Evolutionary conservation across 2,329 filamentous ascomycete genomes (phyloP).

Genomic region (Lachnellula hyalina): DNA sequence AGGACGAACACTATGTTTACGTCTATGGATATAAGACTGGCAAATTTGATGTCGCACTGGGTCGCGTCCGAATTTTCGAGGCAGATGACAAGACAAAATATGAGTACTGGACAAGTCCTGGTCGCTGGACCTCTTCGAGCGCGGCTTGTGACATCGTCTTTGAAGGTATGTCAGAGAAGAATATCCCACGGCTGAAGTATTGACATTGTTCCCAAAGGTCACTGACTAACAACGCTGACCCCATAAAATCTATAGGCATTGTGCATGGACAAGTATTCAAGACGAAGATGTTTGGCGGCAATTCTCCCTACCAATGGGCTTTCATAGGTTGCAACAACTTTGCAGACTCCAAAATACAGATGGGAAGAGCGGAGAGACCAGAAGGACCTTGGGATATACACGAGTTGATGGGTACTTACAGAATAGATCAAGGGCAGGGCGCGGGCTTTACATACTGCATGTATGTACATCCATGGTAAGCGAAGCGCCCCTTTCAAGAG

Average conservation of each 20-base stretch:
- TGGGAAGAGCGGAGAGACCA: constrained; percentile 14
- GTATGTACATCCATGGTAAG: constrained; percentile 17
- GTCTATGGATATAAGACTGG: constrained; percentile 14
- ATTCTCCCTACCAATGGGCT: constrained; percentile 7
- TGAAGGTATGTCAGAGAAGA: background rate
- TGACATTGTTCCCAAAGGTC: too few species aligned
- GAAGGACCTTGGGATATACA: constrained; percentile 15
- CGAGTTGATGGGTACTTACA: background rate
- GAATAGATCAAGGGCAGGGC: background rate
- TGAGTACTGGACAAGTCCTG: constrained; percentile 10
- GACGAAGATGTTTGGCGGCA: constrained; percentile 16
- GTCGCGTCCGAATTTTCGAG: background rate
- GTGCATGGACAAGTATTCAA: constrained; percentile 19
- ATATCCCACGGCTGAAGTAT: too few species aligned
- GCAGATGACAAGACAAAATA: constrained; percentile 9
- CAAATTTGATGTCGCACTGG: background rate
- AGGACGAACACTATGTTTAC: constrained; percentile 9
- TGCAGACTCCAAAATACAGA: constrained; percentile 13
- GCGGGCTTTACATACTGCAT: constrained; percentile 15
- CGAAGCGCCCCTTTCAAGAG: too few species aligned
- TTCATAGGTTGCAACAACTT: constrained; percentile 17
- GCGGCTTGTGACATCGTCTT: background rate
- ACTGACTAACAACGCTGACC: background rate
- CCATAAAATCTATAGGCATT: constrained; percentile 5
- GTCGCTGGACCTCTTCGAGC: background rate